Conservation (phyloP, 1,284 basidiomycete species). For the Uromyces viciae-fabae region DNA sequence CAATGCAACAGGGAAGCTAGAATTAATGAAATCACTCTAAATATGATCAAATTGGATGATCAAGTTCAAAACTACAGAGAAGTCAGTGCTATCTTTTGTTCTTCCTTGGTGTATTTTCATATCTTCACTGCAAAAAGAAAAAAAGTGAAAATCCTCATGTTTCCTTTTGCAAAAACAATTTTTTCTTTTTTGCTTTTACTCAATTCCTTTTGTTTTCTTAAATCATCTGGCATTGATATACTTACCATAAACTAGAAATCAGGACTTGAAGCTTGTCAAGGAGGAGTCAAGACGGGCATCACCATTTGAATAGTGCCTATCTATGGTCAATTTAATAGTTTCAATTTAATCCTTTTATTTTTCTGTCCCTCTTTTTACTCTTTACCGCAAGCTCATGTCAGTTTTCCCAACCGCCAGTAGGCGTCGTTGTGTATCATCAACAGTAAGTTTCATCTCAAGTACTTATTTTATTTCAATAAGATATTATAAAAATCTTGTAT, state of each 20-base stretch:
- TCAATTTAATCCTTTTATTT: background rate
- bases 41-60: constrained; percentile 31
- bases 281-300: constrained; percentile 25
- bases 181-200: background rate
- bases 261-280: constrained; percentile 32
- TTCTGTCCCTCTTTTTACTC: background rate
- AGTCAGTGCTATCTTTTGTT: constrained; percentile 17
- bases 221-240: background rate
- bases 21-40: background rate
- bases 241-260: too few species aligned
- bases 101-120: background rate
- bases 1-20: constrained; percentile 7
- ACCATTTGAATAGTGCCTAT: background rate
- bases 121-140: too few species aligned
- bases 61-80: constrained; percentile 12
- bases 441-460: background rate
- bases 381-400: background rate
- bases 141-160: too few species aligned
- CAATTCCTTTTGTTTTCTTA: background rate
- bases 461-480: background rate
- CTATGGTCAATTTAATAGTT: background rate
- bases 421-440: too few species aligned
- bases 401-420: too few species aligned
- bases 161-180: too few species aligned
- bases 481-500: background rate